Evolutionary conservation across 306 rosid species (phyloP), one percentile per base, ranked within the genome.

Genomic region (Gynostemma pentaphyllum): DNA sequence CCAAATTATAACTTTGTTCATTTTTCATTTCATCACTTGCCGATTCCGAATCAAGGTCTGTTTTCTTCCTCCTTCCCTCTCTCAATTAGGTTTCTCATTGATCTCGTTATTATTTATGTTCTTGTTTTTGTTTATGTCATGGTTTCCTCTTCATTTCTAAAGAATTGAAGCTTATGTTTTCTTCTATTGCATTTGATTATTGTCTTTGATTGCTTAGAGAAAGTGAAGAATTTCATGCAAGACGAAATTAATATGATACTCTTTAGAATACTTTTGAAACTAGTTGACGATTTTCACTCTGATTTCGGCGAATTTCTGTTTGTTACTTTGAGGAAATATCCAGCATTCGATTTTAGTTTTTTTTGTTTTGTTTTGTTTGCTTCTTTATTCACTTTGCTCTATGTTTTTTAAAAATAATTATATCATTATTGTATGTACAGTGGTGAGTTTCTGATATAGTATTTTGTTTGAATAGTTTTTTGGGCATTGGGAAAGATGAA

Each of bases 11-110:
- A 44, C 51, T 63, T n/a, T 27, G 26, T 4, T 15, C 52, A n/a
- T n/a, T n/a, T n/a, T n/a, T n/a, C n/a, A 45, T 44, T 16, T 18
- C 26, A 54, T 7, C 23, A 15, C 40, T 2, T 24, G 2, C 18
- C 77, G 78, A 65, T 70, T 64, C 41, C 8, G 41, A 23, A 29
- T 73, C 75, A 55, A 79, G 95, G 95, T 81, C 37, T 14, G 60
- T 61, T n/a, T n/a, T n/a, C n/a, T n/a, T n/a, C n/a, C n/a, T 61
- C 22, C 18, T 41, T 36, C 41, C 54, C 8, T 30, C 18, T n/a
- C 55, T 63, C 36, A 40, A 18, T 14, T 22, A 56, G 18, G 0
- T 71, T 62, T 40, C 27, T 9, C 4, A 8, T 19, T 32, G 37
- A 56, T 9, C 48, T 29, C 24, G 7, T 52, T 24, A 40, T 7